A percentile compares a stretch with the other conserved stretches of the same genome.
phyloP scores from a whole-genome alignment of 2,329 filamentous ascomycete genomes.

The Fusarium compactum region DNA sequence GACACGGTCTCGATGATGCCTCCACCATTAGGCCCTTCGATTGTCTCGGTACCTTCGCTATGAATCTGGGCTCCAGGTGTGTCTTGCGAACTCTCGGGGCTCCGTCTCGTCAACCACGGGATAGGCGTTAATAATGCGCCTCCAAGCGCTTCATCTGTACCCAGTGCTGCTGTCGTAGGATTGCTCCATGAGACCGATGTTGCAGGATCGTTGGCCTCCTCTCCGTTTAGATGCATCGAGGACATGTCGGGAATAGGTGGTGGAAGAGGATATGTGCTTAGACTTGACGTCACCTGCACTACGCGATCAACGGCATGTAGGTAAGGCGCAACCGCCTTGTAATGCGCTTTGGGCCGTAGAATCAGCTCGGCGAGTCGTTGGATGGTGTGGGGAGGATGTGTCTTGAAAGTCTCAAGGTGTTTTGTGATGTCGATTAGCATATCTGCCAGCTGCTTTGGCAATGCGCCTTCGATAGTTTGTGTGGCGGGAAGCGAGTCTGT shows the following conservation, averaged over 20 bases:
- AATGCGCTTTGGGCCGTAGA: constrained; percentile 80
- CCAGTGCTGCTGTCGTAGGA: constrained; percentile 65
- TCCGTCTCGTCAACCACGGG: constrained; percentile 77
- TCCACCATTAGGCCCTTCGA: constrained; percentile 82
- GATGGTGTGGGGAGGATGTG: constrained; percentile 88
- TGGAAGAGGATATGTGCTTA: constrained; percentile 85
- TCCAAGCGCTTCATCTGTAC: constrained; percentile 88
- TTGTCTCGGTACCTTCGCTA: constrained; percentile 82
- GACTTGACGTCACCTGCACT: constrained; percentile 86
- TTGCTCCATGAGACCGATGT: constrained; percentile 62
- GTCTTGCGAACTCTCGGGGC: constrained; percentile 48
- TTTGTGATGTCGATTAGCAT: constrained; percentile 71
- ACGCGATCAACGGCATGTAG: constrained; percentile 92
- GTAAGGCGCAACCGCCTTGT: constrained; percentile 84
- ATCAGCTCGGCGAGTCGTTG: constrained; percentile 92
- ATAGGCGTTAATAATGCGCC: constrained; percentile 94
- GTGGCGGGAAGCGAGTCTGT: constrained; percentile 54
- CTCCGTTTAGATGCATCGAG: constrained; percentile 71
- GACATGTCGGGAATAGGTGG: constrained; percentile 71
- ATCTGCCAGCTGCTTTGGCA: constrained; percentile 73
- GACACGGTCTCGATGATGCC: constrained; percentile 85
- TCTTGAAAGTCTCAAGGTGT: constrained; percentile 76
- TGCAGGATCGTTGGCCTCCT: constrained; percentile 57
- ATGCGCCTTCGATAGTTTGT: constrained; percentile 54
- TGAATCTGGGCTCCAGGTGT: constrained; percentile 61